Base-by-base conservation (phyloP, 805 yeast species). In the Ogataea haglerorum region DNA sequence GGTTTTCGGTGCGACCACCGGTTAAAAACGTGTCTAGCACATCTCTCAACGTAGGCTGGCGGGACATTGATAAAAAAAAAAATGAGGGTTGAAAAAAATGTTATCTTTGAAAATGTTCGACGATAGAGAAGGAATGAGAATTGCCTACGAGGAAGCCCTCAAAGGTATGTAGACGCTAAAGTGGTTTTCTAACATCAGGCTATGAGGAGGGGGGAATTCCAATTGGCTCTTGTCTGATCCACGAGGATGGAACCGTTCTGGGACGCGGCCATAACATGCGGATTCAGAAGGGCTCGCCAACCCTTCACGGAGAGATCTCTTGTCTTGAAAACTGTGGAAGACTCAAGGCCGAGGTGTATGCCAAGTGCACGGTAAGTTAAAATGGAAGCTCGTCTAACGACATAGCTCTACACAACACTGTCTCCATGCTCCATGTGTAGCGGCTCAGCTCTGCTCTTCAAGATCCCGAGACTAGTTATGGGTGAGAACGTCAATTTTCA, bases 351-450 rank as follows among this genome's bases (percentile, higher is more conserved):
- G 70, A 72, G 16, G 77, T 75, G 13, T 91, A 91, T 68, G 85
- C 83, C 56, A 74, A 81, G 47, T 84, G 96, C 52, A 93, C 98
- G 16, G 63, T 58, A 43, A 50, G 63, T 56, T 30, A 23, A 7
- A 23, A 21, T 12, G 13, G 9, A 13, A 23, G 24, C 27, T n/a
- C 24, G 35, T 43, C 52, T 48, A 42, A 48, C 46, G 14, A 14
- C 3, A 10, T 27, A 38, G 60, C 75, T 88, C 76, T 91, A 89
- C 66, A 89, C 97, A 22, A 85, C 96, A 0, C 68, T 91, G 50
- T 85, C 95, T 6, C 97, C 98, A 3, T 91, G 98, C 61, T 75
- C 81, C 51, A 91, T 91, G 97, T 91, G 98, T 61, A 78, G 93
- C 4, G 98, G 98, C 15, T 95, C 97, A 5, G 85, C 91, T 48